These are phyloP conservation scores for Acer yangbiense DNA, from an alignment of 345 rosid species.

Conservation along the genomic window DNA sequence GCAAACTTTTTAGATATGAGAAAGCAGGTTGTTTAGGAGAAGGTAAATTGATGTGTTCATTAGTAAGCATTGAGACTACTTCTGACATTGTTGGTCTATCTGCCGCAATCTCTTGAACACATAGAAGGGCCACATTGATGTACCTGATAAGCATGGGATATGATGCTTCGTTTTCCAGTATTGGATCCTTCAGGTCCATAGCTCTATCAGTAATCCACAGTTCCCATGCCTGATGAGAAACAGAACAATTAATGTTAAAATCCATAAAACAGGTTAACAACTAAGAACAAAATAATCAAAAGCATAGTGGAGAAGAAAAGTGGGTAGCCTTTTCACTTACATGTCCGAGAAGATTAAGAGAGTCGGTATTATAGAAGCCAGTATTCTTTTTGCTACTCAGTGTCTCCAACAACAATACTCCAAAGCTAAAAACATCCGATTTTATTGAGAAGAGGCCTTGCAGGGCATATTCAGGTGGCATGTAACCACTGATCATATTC, in stretches of 20 bases:
- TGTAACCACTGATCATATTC: conserved; percentile 39
- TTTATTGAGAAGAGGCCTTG: conserved; percentile 12
- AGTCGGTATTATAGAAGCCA: conserved; percentile 40
- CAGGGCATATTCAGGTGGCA: conserved; percentile 39
- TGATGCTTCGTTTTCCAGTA: neutral
- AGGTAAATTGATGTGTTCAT: conserved; percentile 5
- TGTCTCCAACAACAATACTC: conserved; percentile 37
- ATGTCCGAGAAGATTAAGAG: conserved; percentile 30
- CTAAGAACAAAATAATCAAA: neutral
- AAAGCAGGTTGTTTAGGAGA: conserved; percentile 31
- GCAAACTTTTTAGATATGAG: neutral
- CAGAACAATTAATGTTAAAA: neutral
- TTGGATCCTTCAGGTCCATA: neutral
- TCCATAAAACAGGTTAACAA: neutral
- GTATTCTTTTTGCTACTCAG: conserved; percentile 49
- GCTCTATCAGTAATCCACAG: neutral
- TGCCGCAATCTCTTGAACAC: conserved; percentile 26
- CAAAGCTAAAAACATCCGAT: conserved; percentile 18
- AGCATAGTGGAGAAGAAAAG: neutral
- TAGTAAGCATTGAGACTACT: conserved; percentile 24
- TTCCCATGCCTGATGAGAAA: conserved; percentile 9
- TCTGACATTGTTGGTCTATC: conserved; percentile 34
- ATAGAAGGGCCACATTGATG: conserved; percentile 19
- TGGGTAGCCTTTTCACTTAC: conserved; percentile 11
- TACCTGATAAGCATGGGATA: neutral